Evolutionary conservation across 805 yeast genomes (phyloP), one percentile per base, ranked within the genome.

Genomic region (Vanderwaltozyma verrucispora): DNA sequence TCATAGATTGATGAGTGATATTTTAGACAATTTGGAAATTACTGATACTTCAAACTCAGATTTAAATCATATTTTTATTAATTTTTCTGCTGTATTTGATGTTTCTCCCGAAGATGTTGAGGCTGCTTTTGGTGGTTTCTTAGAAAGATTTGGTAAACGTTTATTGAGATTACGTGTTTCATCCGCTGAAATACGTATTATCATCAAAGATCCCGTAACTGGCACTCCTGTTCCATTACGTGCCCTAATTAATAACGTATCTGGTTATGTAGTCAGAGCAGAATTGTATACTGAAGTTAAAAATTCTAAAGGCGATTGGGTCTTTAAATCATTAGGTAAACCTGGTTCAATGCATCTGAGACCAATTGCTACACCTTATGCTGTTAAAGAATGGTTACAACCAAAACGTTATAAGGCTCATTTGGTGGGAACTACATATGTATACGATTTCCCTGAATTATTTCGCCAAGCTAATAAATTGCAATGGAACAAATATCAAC

Each of bases 321-420:
- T 92, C 23, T 92, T 89, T 80, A 88, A 86, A 65, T 85, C 96
- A 3, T 73, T 92, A 59, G 95, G 95, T 41, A 72, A 79, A 47
- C 95, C 97, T 36, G 98, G 99, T 27, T 74, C 92, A 18, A 92
- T 92, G 98, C 98, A 92, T 59, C 71, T 92, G 69, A 80, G 97
- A 65, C 82, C 96, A 31, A 87, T 92, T 55, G 80, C 88, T 33
- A 85, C 96, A 36, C 96, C 96, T 35, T 94, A 92, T 60, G 94
- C 97, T 41, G 95, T 94, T 24, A 92, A 92, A 71, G 98, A 92
- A 67, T 88, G 94, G 68, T 73, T 92, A 55, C 98, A 92, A 69
- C 96, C 97, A 53, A 92, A 92, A 66, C 86, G 99, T 67, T 94
- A 94, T 71, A 84, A 81, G 69, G 99, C 99, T 35, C 97, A 92